Evolutionary conservation across 2,329 filamentous ascomycete genomes (phyloP), one percentile per base, ranked within the genome.

Genomic region (Ophiostoma sp.): DNA sequence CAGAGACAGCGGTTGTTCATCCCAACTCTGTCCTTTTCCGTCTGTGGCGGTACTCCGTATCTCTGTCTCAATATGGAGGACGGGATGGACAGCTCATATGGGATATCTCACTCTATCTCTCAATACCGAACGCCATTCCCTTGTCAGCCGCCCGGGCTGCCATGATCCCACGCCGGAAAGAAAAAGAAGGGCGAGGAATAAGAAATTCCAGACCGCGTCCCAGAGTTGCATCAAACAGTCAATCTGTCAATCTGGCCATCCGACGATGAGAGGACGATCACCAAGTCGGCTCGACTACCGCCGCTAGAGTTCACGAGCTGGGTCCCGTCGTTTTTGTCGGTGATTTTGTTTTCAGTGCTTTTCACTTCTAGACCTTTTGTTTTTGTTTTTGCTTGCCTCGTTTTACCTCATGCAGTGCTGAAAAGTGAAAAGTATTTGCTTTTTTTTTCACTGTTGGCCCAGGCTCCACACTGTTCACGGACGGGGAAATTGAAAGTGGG

Each of bases 401-500:
- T 61, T 33, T 69, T 55, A 22, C 68, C 33, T 45, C 17, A 2
- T 9, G 15, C 45, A 15, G 8, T 11, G 28, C 8, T 28, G 22
- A 28, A 28, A 5, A 33, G 19, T 31, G 9, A 11, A 19, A 15
- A 22, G 28, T 50, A n/a, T n/a, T 36, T 3, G 11, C 28, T 33
- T 52, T 33, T 52, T 19, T 33, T n/a, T 19, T 52, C 50, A 22
- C 50, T 64, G 36, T 12, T 28, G 50, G 36, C 33, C 39, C 25
- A 31, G 69, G 69, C 69, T 71, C 69, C 69, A 71, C 69, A 39
- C 55, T n/a, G 69, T 36, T 55, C 5, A 52, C 25, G 22, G 36
- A 48, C 25, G 33, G 57, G 69, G 69, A 71, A 64, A 71, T 71
- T 71, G 57, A 59, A 71, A 50, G 69, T 64, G 69, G 69, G 57